Conservation (phyloP, 176 grass and related monocot genomes). For the Puccinellia tenuiflora region DNA sequence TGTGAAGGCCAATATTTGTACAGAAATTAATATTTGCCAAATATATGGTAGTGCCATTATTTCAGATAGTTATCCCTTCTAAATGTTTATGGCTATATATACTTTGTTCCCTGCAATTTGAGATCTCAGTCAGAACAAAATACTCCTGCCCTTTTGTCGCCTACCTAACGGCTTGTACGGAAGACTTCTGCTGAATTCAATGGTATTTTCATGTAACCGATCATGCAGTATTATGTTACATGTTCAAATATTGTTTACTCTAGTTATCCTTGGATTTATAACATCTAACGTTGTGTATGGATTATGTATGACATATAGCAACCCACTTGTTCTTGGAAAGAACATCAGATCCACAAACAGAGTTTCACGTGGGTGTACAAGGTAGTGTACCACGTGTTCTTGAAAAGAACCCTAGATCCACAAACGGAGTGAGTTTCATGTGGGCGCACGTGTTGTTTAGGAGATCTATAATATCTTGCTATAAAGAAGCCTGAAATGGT, state of each 20-base stretch:
- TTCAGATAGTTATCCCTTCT: background rate
- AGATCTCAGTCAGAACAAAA: background rate
- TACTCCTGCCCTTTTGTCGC: background rate
- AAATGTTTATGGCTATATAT: background rate
- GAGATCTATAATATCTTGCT: background rate
- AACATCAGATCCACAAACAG: background rate
- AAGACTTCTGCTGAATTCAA: background rate
- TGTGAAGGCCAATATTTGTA: background rate
- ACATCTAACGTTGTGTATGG: background rate
- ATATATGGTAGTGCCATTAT: background rate
- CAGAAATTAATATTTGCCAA: background rate
- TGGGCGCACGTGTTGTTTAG: background rate
- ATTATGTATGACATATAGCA: background rate
- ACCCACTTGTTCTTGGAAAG: background rate
- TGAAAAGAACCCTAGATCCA: background rate
- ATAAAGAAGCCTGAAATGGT: slow-evolving; percentile 24
- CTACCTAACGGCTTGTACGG: background rate
- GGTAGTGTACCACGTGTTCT: background rate
- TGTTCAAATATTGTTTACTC: background rate
- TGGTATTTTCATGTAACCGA: background rate
- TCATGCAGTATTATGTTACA: background rate
- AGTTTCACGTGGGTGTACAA: background rate
- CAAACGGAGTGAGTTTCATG: background rate
- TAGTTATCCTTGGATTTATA: background rate
- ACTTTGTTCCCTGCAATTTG: background rate